Evolutionary conservation across 83 land plant species (phyloP), one percentile per base, ranked within the genome.

Genomic region (Diphasiastrum complanatum): DNA sequence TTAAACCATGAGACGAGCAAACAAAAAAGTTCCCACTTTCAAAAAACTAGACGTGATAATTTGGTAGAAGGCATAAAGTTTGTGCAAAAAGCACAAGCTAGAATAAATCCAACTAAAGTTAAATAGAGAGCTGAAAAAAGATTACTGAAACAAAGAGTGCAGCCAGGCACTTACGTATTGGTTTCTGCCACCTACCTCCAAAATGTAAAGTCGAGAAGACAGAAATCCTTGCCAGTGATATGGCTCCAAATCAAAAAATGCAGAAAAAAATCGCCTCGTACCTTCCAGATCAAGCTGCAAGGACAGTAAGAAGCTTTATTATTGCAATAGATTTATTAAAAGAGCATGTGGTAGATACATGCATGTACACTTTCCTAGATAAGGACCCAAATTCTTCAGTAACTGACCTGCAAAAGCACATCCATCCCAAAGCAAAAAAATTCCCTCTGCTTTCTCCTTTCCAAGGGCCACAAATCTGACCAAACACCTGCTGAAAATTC

Each of bases 371-470:
- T 16, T 16, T 16, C 12, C 16, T 16, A 8, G 8, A 16, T 8
- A 40, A 40, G 16, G 43, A 40, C 8, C 43, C 8, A 40, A 16
- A 16, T 16, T 40, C 41, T 24, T 4, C 23, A 11, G 38, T 14
- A 32, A 28, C 65, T 51, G 31, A 69, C 72, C 69, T 74, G 83
- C 0, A 92, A 81, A 34, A 92, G 76, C 12, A 89, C 71, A 68
- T 92, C 96, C 98, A 92, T 92, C 5, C 98, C 98, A 56, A 92
- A 92, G 71, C 98, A 92, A 75, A 88, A 92, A 65, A 92, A 92
- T 27, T 85, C 98, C 50, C 98, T 79, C 61, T 92, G 96, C 33
- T 83, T 63, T 53, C 82, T 77, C 71, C 86, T 83, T 30, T 89
- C 83, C 27, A 81, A 73, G 0, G 98, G 96, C 98, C 98, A 92